Percentiles rank a stretch among this genome's conserved stretches.
phyloP scores from a whole-genome alignment of 495 filamentous ascomycete genomes.

The Penicillium lividum region DNA sequence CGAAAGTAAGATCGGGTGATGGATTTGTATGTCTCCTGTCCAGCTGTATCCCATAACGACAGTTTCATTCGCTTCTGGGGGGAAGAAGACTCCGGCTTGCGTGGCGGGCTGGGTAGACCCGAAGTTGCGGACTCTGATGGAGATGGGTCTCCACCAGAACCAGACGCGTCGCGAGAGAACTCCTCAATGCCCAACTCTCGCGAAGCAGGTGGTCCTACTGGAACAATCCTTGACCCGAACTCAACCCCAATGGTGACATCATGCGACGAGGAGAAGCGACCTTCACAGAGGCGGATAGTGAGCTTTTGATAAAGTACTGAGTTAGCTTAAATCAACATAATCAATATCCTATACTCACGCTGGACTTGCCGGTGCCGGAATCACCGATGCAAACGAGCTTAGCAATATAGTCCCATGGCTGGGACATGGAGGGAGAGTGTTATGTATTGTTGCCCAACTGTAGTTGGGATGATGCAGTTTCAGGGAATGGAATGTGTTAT shows the following conservation, averaged over 20 bases:
- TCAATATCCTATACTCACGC: slow-evolving; percentile 42
- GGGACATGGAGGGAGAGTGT: slow-evolving; percentile 58
- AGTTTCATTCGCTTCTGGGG: slow-evolving; percentile 77
- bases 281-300: slow-evolving; percentile 95
- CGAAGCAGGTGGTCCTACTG: slow-evolving; percentile 75
- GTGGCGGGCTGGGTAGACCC: slow-evolving; percentile 41
- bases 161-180: slow-evolving; percentile 16
- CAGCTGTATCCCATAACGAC: slow-evolving; percentile 93
- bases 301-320: slow-evolving; percentile 47
- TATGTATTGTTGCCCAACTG: slow-evolving; percentile 6
- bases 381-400: slow-evolving; percentile 98
- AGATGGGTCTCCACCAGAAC: slow-evolving; percentile 7
- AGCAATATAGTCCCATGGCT: slow-evolving; percentile 96
- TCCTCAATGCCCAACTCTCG: slow-evolving; percentile 41
- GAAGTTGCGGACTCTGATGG: slow-evolving; percentile 24
- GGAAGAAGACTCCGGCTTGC: slow-evolving; percentile 29
- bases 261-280: slow-evolving; percentile 87
- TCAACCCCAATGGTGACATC: slow-evolving; percentile 98
- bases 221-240: slow-evolving; percentile 91
- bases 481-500: slow-evolving; percentile 9
- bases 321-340: slow-evolving; percentile 10
- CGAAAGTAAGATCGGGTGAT: slow-evolving; percentile 96
- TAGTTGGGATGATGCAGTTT: slow-evolving; percentile 3
- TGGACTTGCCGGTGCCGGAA: slow-evolving; percentile 88
- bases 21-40: slow-evolving; percentile 94